Percentiles rank a stretch among this genome's conserved stretches.
phyloP scores from a whole-genome alignment of 176 grass and related monocot species.

The Echinochloa phyllopogon region DNA sequence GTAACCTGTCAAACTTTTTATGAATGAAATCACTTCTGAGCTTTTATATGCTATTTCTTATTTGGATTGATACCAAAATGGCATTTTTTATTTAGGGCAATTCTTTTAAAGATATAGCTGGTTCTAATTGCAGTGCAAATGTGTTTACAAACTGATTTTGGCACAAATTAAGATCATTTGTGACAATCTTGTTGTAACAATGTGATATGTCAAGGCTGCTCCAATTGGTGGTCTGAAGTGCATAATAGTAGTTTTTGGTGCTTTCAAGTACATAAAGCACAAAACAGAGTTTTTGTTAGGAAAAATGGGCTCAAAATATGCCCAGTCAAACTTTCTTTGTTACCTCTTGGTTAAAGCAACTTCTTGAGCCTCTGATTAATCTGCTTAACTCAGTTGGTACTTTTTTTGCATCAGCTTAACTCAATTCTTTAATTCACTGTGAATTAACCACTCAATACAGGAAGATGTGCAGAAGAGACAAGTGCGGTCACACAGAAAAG shows the following conservation, averaged over 20 bases:
- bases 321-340: neutral
- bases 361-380: constrained; percentile 19
- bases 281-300: neutral
- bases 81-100: constrained; percentile 11
- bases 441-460: constrained; percentile 48
- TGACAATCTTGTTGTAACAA: constrained; percentile 22
- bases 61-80: constrained; percentile 4
- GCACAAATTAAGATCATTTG: neutral
- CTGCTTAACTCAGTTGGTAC: neutral
- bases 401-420: constrained; percentile 6
- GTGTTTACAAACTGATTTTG: constrained; percentile 12
- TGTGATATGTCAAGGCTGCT: constrained; percentile 18
- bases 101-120: neutral
- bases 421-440: neutral
- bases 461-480: constrained; percentile 44
- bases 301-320: neutral
- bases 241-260: neutral
- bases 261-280: constrained; percentile 12
- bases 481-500: constrained; percentile 50
- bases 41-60: neutral
- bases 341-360: neutral
- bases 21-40: constrained; percentile 29
- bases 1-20: constrained; percentile 30
- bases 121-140: neutral
- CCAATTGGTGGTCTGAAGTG: neutral